Base-by-base conservation (phyloP, 1,139 yeast genomes). In the Debaryomyces robertsiae region DNA sequence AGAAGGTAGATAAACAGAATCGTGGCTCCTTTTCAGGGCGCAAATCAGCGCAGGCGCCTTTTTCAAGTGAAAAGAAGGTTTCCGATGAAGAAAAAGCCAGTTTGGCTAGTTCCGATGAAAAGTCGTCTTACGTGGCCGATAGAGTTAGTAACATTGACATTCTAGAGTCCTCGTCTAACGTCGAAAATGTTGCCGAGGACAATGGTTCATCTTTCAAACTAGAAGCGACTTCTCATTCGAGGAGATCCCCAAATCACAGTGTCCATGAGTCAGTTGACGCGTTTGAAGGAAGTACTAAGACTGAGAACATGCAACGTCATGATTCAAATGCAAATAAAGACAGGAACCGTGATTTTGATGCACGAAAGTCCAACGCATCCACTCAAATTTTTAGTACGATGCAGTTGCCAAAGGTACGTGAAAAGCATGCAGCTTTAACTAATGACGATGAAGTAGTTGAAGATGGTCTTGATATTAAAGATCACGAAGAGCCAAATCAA, bases 351-450 rank as follows among this genome's bases (percentile, higher is more conserved):
- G 16, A 38, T 18, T 24, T 29, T 30, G 46, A 47, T 27, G 40
- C 52, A 33, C 48, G 45, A 32, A 53, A 47, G 32, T 52, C 63
- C 2, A 48, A 59, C 35, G 57, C 55, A 2, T 60, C 67, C 1
- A 61, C 64, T 3, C 63, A 63, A 37, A 58, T 63, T 4, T 63
- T 63, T 45, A 61, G 65, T 39, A 54, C 65, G 1, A 47, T 55
- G 44, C 38, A 48, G 3, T 35, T 49, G 27, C 41, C 47, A 3
- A 40, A 40, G 27, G 28, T 38, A 23, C 28, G 30, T 22, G 36
- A 31, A 25, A 38, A 35, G 24, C 39, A 18, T n/a, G 24, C 36
- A 10, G 36, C 25, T 3, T 19, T 33, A 24, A 9, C 7, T 2
- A 32, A 36, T 11, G 31, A 29, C 9, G 29, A 27, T 28, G 30